Conservation (phyloP, 1,139 yeast species). For the Candida sojae region DNA sequence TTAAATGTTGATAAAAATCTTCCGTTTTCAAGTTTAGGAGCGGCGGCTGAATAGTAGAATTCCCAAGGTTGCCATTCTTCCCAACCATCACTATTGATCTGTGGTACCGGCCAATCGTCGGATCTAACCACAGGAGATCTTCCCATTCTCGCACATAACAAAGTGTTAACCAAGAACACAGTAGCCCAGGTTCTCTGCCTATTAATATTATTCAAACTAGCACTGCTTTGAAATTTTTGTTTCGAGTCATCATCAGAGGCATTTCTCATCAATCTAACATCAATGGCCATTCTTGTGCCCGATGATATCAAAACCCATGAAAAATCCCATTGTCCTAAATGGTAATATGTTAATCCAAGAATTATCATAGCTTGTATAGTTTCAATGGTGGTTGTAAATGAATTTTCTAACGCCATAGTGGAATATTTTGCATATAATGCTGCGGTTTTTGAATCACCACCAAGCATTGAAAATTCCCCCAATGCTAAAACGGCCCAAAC, state of each 20-base stretch:
- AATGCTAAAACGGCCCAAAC: slow-evolving; percentile 25
- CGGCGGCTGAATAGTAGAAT: slow-evolving; percentile 15
- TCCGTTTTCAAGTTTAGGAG: slow-evolving; percentile 20
- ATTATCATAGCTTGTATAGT: slow-evolving; percentile 26
- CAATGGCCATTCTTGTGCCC: slow-evolving; percentile 27
- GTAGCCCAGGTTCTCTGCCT: slow-evolving; percentile 28
- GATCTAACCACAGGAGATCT: slow-evolving; percentile 24
- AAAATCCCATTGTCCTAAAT: slow-evolving; percentile 27
- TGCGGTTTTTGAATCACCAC: slow-evolving; percentile 10
- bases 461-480: slow-evolving; percentile 16
- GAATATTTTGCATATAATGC: slow-evolving; percentile 21
- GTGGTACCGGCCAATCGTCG: slow-evolving; percentile 26
- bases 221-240: slow-evolving; percentile 8
- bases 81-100: slow-evolving; percentile 23
- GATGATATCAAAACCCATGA: slow-evolving; percentile 26
- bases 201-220: slow-evolving; percentile 18
- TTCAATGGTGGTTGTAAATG: slow-evolving; percentile 25
- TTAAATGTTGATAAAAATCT: slow-evolving; percentile 22
- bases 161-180: slow-evolving; percentile 22
- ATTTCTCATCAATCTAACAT: slow-evolving; percentile 24
- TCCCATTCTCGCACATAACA: slow-evolving; percentile 25
- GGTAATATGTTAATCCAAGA: slow-evolving; percentile 23
- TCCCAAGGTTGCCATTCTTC: slow-evolving; percentile 29
- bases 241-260: slow-evolving; percentile 14
- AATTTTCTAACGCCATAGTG: slow-evolving; percentile 23